phyloP scores from a whole-genome alignment of 208 protist genomes.

The Leishmania turanica region DNA sequence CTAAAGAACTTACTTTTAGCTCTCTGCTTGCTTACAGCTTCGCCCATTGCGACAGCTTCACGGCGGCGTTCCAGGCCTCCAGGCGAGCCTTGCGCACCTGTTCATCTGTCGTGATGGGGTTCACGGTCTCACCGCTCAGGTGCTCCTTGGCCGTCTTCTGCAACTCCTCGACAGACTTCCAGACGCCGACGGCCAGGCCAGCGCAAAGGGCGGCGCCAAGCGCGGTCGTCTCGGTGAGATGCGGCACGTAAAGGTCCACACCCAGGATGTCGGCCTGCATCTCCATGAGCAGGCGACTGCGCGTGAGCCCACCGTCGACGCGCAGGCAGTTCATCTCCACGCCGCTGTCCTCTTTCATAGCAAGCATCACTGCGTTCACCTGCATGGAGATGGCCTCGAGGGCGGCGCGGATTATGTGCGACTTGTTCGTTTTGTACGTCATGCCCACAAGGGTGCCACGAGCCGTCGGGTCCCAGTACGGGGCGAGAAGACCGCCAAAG shows the following conservation, averaged over 20 bases:
- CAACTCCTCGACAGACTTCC: slow-evolving; percentile 67
- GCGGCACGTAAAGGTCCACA: slow-evolving; percentile 63
- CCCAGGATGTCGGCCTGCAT: slow-evolving; percentile 94
- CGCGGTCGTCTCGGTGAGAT: slow-evolving; percentile 77
- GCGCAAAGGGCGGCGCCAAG: slow-evolving; percentile 82
- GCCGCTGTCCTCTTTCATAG: slow-evolving; percentile 84
- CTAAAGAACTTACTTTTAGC: not conserved
- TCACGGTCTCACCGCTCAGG: slow-evolving; percentile 36
- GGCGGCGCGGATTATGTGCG: slow-evolving; percentile 89
- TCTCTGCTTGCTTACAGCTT: slow-evolving; percentile 43
- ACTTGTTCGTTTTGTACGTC: slow-evolving; percentile 83
- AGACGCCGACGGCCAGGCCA: slow-evolving; percentile 61
- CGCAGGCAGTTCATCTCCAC: slow-evolving; percentile 68
- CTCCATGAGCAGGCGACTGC: slow-evolving; percentile 92
- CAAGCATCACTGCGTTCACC: slow-evolving; percentile 83
- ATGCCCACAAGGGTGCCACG: slow-evolving; percentile 94
- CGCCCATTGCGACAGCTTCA: slow-evolving; percentile 61
- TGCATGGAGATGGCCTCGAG: slow-evolving; percentile 92
- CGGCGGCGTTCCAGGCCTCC: slow-evolving; percentile 57
- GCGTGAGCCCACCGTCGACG: slow-evolving; percentile 96
- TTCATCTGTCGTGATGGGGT: slow-evolving; percentile 28
- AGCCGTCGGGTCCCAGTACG: slow-evolving; percentile 96
- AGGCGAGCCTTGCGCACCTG: slow-evolving; percentile 33
- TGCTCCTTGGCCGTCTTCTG: slow-evolving; percentile 28
- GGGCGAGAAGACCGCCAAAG: slow-evolving; percentile 97